Evolutionary conservation across 1,139 yeast species (phyloP), one percentile per base, ranked within the genome.

Genomic region (Magnusiomyces tetraspermus): DNA sequence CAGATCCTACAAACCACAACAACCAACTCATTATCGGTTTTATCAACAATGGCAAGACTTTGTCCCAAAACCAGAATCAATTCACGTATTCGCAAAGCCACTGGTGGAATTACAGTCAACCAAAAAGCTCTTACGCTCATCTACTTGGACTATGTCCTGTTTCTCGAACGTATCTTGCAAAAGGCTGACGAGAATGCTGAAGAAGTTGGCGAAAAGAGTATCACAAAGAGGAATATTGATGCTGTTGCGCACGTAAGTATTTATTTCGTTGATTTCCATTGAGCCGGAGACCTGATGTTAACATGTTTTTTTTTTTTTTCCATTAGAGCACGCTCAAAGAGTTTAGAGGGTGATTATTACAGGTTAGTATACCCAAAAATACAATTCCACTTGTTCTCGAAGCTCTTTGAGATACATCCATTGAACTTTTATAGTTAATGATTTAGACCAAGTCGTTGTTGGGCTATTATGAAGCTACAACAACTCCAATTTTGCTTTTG

Each of bases 131-230:
- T 50, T 19, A 22, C 26, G 8, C 38, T 46, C 28, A 55, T 61
- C 6, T 61, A 60, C 47, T 54, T 61, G 22, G 59, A 61, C 47
- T 61, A 61, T 42, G 49, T 62, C n/a, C 48, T 61, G 31, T 62
- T 60, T 51, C 57, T 62, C 4, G 56, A 62, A 44, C 48, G 60
- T 37, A 51, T 60, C 8, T 46, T 60, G 38, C 52, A 56, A 28
- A 52, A 52, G 22, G 61, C 62, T 19, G 44, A 51, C 23, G 43
- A 52, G 17, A 58, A 54, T 37, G 55, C 60, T 8, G 50, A 23
- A 10, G 36, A 30, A 15, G 15, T 43, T 19, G 33, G 36, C 22
- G 46, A 43, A 11, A 43, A 43, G n/a, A 43, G 10, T 3, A 43
- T 43, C 21, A 15, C 46, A 2, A 43, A 28, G 15, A 19, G 46